phyloP scores from a whole-genome alignment of 768 basidiomycete species.

The Dentipellis fragilis region DNA sequence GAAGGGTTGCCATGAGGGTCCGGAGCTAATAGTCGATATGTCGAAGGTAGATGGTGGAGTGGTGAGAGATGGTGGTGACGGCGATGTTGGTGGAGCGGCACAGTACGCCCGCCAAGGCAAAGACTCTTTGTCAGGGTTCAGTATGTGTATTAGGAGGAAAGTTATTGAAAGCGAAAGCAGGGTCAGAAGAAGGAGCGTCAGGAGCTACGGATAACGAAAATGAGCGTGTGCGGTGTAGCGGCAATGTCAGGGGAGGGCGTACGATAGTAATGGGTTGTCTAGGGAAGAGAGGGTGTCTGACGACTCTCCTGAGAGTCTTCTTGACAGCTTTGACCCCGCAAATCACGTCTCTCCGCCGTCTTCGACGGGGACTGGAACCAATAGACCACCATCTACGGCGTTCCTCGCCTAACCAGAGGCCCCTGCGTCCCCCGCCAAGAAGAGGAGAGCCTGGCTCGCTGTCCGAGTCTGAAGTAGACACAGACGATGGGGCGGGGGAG shows the following conservation, averaged over 20 bases:
- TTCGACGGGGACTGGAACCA: constrained; percentile 30
- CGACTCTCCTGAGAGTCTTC: constrained; percentile 41
- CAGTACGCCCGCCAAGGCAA: constrained; percentile 94
- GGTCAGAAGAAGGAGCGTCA: constrained; percentile 67
- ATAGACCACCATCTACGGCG: constrained; percentile 48
- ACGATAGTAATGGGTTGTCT: constrained; percentile 77
- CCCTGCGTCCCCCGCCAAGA: constrained; percentile 30
- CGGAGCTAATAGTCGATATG: constrained; percentile 15
- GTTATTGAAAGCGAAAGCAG: constrained; percentile 78
- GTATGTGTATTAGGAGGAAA: constrained; percentile 78
- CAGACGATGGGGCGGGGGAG: constrained; percentile 36
- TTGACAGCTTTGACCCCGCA: constrained; percentile 40
- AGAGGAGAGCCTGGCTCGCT: constrained; percentile 35
- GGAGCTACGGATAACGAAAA: constrained; percentile 32
- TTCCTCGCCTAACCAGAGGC: constrained; percentile 23
- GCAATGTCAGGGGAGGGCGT: constrained; percentile 20
- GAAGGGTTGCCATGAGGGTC: constrained; percentile 35
- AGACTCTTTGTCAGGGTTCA: constrained; percentile 94
- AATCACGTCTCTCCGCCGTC: constrained; percentile 38
- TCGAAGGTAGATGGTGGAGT: constrained; percentile 27
- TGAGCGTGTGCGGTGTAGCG: constrained; percentile 1
- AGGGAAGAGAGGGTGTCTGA: constrained; percentile 71
- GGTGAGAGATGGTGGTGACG: constrained; percentile 31
- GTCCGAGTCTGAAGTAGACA: constrained; percentile 53
- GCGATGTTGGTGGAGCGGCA: constrained; percentile 47